Evolutionary conservation across 257 asterid genomes (phyloP).

Genomic region (Handroanthus guayacan): DNA sequence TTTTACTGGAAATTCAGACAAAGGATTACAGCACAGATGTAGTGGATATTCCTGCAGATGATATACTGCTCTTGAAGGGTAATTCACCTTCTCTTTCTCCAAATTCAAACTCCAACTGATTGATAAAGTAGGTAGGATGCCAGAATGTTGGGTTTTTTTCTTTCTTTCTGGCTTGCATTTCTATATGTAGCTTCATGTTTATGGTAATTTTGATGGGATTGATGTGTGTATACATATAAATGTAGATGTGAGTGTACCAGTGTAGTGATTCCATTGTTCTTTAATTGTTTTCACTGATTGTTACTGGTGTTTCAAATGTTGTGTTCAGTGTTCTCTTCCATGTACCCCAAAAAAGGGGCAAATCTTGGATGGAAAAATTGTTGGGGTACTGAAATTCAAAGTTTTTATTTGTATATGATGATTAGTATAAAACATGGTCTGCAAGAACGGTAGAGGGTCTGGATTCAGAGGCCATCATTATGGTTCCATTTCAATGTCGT

Average conservation of each 20-base stretch:
- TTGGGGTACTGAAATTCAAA: too few species aligned
- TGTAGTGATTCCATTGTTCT: neutral
- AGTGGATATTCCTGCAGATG: constrained; percentile 33
- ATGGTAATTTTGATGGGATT: neutral
- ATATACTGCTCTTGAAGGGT: constrained; percentile 20
- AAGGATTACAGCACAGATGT: constrained; percentile 32
- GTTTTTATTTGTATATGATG: too few species aligned
- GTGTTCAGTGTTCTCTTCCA: too few species aligned
- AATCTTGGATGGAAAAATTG: too few species aligned
- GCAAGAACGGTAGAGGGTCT: too few species aligned
- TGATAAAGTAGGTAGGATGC: neutral
- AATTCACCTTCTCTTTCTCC: neutral
- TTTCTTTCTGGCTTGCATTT: neutral
- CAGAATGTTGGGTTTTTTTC: neutral
- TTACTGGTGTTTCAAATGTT: neutral
- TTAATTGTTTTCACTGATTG: neutral
- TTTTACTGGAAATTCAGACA: constrained; percentile 35
- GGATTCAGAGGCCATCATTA: too few species aligned
- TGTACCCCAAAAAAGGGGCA: too few species aligned
- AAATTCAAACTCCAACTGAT: neutral
- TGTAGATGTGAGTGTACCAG: too few species aligned
- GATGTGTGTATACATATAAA: neutral
- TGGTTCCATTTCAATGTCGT: too few species aligned
- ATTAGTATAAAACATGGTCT: too few species aligned
- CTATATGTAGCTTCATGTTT: neutral